Base-by-base conservation (phyloP, 805 yeast species). In the Kluyveromyces wickerhamii region DNA sequence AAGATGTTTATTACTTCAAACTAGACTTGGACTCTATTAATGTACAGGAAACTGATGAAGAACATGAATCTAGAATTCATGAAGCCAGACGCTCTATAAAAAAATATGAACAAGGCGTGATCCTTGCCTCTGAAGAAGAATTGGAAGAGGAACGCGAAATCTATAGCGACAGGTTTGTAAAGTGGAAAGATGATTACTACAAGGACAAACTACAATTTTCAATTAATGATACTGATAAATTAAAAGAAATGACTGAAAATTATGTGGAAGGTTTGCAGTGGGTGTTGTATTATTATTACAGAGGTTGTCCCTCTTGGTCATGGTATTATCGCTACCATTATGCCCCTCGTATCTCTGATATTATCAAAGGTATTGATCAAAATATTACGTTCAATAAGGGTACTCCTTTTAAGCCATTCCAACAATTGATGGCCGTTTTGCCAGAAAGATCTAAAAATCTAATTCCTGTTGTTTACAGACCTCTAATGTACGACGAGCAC, bases 241-340 rank as follows among this genome's bases (percentile, higher is more conserved):
- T 88, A 44, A 58, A 56, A n/a, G 77, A 74, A 7, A 55, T 86
- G 43, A 71, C 94, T 6, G 75, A 76, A 45, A 87, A 84, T 52
- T 92, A 88, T 53, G 67, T 92, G 27, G 95, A 88, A 59, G 98
- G 98, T 44, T 67, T 89, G 42, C 98, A 89, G 62, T 89, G 98
- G 98, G 97, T 92, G 10, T 65, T 92, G 57, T 77, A 71, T 51
- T 89, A 89, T 63, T 89, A 89, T 60, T 89, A 87, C 54, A 71
- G 72, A 47, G 97, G 96, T 18, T 79, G 85, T 52, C 83, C 85
- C 25, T 87, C 97, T 2, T 89, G 98, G 98, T 79, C 84, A 29
- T 89, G 97, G 98, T 89, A 73, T 54, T 89, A 73, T 57, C 74
- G 68, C 45, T 83, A 84, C 58, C 96, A 92, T 56, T 89, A 89